Evolutionary conservation across 805 yeast genomes (phyloP).

Genomic region (Cyberlindnera mississippiensis): DNA sequence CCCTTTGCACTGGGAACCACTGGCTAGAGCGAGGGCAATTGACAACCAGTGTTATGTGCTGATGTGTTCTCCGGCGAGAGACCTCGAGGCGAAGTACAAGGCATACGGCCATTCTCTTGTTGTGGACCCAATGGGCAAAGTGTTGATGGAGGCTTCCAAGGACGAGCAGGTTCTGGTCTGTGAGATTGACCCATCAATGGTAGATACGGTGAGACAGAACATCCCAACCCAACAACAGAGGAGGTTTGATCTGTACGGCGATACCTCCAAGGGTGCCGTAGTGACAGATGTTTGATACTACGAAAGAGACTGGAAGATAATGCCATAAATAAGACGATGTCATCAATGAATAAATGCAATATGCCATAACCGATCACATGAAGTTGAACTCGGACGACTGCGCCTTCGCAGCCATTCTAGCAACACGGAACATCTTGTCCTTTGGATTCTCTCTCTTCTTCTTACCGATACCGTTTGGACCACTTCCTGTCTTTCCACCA

Average conservation of each 20-base stretch:
- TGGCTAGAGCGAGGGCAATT: slow-evolving; percentile 71
- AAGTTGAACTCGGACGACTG: slow-evolving; percentile 71
- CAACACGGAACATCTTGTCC: slow-evolving; percentile 72
- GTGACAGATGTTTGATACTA: slow-evolving; percentile 17
- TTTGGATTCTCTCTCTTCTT: slow-evolving; percentile 62
- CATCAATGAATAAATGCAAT: no score
- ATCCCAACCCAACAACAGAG: slow-evolving; percentile 68
- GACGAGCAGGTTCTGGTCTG: slow-evolving; percentile 69
- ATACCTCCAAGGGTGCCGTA: slow-evolving; percentile 32
- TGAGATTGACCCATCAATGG: slow-evolving; percentile 54
- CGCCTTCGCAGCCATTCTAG: slow-evolving; percentile 62
- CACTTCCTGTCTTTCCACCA: slow-evolving; percentile 40
- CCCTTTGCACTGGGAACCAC: slow-evolving; percentile 77
- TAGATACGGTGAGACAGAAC: slow-evolving; percentile 51
- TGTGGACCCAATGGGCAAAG: slow-evolving; percentile 58
- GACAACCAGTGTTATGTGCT: slow-evolving; percentile 73
- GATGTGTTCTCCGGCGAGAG: slow-evolving; percentile 87
- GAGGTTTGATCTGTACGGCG: slow-evolving; percentile 49
- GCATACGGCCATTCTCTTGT: slow-evolving; percentile 67
- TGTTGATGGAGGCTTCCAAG: slow-evolving; percentile 68
- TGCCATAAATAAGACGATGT: no score
- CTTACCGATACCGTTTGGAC: slow-evolving; percentile 23
- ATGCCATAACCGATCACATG: slow-evolving; percentile 18
- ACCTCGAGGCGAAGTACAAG: slow-evolving; percentile 53
- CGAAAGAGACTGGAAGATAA: no score